Evolutionary conservation across 257 asterid species (phyloP), one percentile per base, ranked within the genome.

Genomic region (Vinca minor): DNA sequence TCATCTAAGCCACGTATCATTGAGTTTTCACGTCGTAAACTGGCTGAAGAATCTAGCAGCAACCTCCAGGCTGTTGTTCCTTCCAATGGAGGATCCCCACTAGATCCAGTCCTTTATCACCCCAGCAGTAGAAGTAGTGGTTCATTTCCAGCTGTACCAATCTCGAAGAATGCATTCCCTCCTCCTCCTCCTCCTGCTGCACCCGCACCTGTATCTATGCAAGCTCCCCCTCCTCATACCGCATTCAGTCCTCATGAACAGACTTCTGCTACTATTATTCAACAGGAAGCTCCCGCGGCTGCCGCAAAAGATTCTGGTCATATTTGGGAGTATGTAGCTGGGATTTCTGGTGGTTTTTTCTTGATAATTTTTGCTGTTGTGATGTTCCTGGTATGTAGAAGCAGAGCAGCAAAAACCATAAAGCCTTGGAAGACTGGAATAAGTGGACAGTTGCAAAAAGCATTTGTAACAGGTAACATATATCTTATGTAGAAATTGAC

Each of bases 381-480:
- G 42, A 12, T 85, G 62, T 41, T 86, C 50, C 18, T 78, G 60
- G 20, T 78, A 62, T 75, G 81, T 68, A 76, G 82, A 83, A 84
- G 88, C 74, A 74, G 81, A 79, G 85, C 88, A n/a, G 91, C 83
- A 28, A 76, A 64, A 69, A 72, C 78, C 7, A 86, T 93, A 4
- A 70, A 85, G 39, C 92, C 99, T 48, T 93, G 97, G 99, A 93
- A 79, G 77, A 84, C 86, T 44, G 96, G 96, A 63, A 76, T 93
- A 78, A 93, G 97, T 73, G 95, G 95, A 57, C 97, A 93, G 79
- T 69, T 93, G 86, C 97, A 86, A 72, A 89, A 90, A 63, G 97
- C 99, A n/a, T 82, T 93, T 60, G 78, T 89, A 41, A 87, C 85
- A 55, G 99, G 99, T 89, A 80, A 62, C 34, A 34, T 5, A 21